Base-by-base conservation (phyloP, 2,329 filamentous ascomycete species). In the Alternaria sp. region DNA sequence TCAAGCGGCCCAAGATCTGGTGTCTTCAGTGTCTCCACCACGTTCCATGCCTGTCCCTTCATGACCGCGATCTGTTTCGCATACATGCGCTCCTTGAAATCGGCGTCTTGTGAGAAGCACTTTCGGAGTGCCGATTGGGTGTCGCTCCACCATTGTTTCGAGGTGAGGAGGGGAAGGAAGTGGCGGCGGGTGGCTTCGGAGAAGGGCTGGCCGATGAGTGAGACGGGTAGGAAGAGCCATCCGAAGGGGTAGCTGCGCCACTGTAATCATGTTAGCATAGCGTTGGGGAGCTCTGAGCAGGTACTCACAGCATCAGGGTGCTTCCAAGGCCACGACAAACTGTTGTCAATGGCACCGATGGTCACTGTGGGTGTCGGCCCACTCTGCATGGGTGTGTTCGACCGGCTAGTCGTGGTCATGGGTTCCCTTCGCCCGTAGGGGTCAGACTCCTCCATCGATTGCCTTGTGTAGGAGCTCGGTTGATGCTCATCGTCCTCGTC, bases 1-100 rank as follows among this genome's bases (percentile, higher is more conserved):
- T 98, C 96, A 17, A 99, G 84, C 0, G 96, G 96, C 0, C 96
- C 96, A 76, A 98, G 95, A 75, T 98, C 96, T 1, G 89, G 85
- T 17, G 92, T 92, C 79, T 99, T 99, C 65, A 99, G 86, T 0
- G 96, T 97, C 82, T 99, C 96, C 5, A 99, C 96, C 0, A 99
- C 96, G 77, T 99, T 99, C 93, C 96, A 99, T 1, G 96, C 96
- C 78, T 99, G 96, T 11, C 96, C 96, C 81, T 99, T 99, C 93
- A 99, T 97, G 62, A 99, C 96, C 1, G 96, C 95, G 65, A 99
- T 96, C 77, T 99, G 96, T 69, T 93, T 90, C n/a, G 93, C 93
- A 81, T 97, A 99, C 96, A 99, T 99, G 81, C 93, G 91, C 82
- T 99, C 96, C 78, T 98, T 93, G 80, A 99, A 99, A 81, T 99